These are phyloP conservation scores for Penicillium mononematosum DNA, from an alignment of 495 filamentous ascomycete species.

Conservation along the genomic window DNA sequence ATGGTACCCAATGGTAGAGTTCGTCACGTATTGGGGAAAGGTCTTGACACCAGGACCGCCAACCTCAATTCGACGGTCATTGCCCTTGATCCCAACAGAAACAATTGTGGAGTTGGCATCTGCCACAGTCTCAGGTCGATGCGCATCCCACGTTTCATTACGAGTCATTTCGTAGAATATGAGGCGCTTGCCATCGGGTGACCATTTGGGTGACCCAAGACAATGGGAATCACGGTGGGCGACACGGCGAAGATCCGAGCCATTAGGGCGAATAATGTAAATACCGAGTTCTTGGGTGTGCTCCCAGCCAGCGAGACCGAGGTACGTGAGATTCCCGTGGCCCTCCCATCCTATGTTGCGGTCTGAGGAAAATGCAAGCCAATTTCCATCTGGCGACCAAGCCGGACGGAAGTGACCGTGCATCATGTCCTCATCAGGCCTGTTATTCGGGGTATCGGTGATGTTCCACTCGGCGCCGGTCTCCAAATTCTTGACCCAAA, in stretches of 20 bases:
- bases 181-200: constrained; percentile 27
- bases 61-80: constrained; percentile 19
- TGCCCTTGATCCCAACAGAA: constrained; percentile 26
- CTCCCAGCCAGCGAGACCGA: constrained; percentile 30
- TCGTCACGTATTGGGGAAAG: constrained; percentile 27
- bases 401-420: constrained; percentile 32
- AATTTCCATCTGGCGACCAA: constrained; percentile 31
- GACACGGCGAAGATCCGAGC: constrained; percentile 27
- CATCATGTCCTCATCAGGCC: constrained; percentile 9
- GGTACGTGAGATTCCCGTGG: constrained; percentile 22
- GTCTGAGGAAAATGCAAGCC: constrained; percentile 28
- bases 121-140: constrained; percentile 21
- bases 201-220: constrained; percentile 32
- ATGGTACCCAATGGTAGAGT: constrained; percentile 25
- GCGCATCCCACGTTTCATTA: constrained; percentile 30
- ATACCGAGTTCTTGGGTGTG: constrained; percentile 34
- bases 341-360: constrained; percentile 28
- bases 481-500: constrained; percentile 31
- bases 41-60: constrained; percentile 24
- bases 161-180: constrained; percentile 34
- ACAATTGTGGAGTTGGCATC: constrained; percentile 24
- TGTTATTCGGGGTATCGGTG: constrained; percentile 19
- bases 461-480: constrained; percentile 28
- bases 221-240: constrained; percentile 17
- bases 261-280: constrained; percentile 30